Conservation (phyloP, 306 rosid species). For the Cucurbita maxima region DNA sequence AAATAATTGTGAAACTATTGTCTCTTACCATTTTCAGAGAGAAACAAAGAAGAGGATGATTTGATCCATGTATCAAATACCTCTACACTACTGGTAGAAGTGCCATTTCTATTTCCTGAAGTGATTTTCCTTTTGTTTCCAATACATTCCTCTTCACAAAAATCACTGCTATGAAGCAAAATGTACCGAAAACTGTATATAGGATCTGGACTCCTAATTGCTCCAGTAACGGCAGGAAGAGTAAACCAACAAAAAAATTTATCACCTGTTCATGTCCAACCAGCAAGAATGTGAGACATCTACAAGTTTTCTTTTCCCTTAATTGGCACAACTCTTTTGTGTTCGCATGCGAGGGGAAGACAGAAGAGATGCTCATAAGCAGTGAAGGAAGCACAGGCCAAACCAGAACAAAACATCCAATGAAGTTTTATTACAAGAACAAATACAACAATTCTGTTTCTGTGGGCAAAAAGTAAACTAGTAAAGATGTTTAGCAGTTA, state of each 20-base stretch:
- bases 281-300: not conserved
- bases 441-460: not conserved
- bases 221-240: slow-evolving; percentile 78
- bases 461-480: not conserved
- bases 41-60: not conserved
- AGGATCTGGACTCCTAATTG: slow-evolving; percentile 63
- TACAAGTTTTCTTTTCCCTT: not conserved
- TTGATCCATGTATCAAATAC: not conserved
- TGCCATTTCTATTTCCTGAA: slow-evolving; percentile 94
- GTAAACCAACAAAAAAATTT: slow-evolving; percentile 86
- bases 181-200: slow-evolving; percentile 63
- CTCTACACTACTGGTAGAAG: slow-evolving; percentile 39
- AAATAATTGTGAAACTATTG: not conserved
- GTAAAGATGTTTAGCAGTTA: not conserved
- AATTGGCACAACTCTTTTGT: not conserved
- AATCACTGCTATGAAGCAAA: slow-evolving; percentile 61
- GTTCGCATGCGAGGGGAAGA: not conserved
- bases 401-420: not conserved
- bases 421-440: not conserved
- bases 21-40: not conserved
- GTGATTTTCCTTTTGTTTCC: slow-evolving; percentile 93
- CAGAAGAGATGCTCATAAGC: not conserved
- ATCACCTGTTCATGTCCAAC: slow-evolving; percentile 38
- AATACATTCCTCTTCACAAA: slow-evolving; percentile 77
- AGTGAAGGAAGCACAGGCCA: not conserved